Percentiles rank a stretch among this genome's conserved stretches.
Conservation (phyloP, 2,329 filamentous ascomycete genomes). For the Trichoderma afroharzianum region DNA sequence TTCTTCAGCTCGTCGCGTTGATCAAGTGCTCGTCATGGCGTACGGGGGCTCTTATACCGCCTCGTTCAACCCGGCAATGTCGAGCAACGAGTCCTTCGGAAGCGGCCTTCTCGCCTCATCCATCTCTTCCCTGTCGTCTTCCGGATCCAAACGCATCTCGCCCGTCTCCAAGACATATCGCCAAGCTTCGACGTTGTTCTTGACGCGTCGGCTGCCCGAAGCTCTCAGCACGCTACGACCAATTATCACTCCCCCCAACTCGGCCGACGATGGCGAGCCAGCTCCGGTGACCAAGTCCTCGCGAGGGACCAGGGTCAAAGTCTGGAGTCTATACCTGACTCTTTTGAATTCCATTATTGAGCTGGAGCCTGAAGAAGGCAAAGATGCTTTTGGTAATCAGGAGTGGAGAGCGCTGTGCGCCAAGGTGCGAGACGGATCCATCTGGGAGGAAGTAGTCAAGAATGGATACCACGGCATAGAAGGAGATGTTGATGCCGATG, state of each 20-base stretch:
- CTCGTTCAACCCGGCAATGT: conserved; percentile 43
- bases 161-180: conserved; percentile 90
- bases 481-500: conserved; percentile 88
- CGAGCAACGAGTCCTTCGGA: conserved; percentile 40
- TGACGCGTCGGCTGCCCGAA: conserved; percentile 90
- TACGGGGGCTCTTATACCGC: conserved; percentile 43
- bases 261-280: conserved; percentile 49
- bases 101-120: conserved; percentile 60
- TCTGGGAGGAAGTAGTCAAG: conserved; percentile 92
- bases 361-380: conserved; percentile 84
- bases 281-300: conserved; percentile 78
- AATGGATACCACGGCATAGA: conserved; percentile 86
- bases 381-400: conserved; percentile 77
- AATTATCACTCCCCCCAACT: conserved; percentile 62
- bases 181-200: conserved; percentile 87
- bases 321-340: conserved; percentile 96
- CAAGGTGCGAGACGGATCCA: conserved; percentile 80
- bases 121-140: conserved; percentile 64
- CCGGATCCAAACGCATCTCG: conserved; percentile 58
- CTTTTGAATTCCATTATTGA: conserved; percentile 89
- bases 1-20: not conserved
- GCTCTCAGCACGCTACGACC: conserved; percentile 81
- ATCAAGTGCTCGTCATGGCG: conserved; percentile 35
- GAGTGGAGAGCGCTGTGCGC: conserved; percentile 79
- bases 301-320: conserved; percentile 81